These are phyloP conservation scores for Calonectria pseudoturangicola DNA, from an alignment of 2,329 filamentous ascomycete species.

Conservation along the genomic window DNA sequence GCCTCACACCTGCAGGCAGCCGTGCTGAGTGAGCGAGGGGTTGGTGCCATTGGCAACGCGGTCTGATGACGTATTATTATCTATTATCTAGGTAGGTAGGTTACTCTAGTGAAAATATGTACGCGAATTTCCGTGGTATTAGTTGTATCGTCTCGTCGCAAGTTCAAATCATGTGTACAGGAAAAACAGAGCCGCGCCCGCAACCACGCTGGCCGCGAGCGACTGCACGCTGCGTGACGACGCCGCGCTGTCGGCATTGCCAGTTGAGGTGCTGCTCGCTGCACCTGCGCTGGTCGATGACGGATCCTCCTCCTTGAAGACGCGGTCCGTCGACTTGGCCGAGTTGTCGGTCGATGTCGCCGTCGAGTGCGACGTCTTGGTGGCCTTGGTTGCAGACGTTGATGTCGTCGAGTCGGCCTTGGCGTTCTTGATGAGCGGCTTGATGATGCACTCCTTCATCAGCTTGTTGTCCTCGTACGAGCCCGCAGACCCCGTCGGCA, in stretches of 20 bases:
- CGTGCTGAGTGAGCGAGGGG: slow-evolving; percentile 1
- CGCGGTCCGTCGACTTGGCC: slow-evolving; percentile 31
- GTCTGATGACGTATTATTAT: slow-evolving; percentile 16
- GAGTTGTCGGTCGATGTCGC: background rate
- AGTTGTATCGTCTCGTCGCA: background rate
- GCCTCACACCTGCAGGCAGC: background rate
- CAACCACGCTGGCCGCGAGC: slow-evolving; percentile 28
- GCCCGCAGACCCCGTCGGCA: slow-evolving; percentile 56
- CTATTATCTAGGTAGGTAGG: slow-evolving; percentile 13
- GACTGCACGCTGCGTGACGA: background rate
- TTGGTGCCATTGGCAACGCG: background rate
- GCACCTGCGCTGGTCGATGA: background rate
- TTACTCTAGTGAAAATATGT: slow-evolving; percentile 30
- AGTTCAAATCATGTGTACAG: slow-evolving; percentile 1
- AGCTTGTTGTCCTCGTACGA: slow-evolving; percentile 62
- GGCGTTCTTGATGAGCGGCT: slow-evolving; percentile 56
- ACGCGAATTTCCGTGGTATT: slow-evolving; percentile 6
- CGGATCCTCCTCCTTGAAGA: slow-evolving; percentile 40
- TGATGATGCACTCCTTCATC: slow-evolving; percentile 65
- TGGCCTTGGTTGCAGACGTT: slow-evolving; percentile 20
- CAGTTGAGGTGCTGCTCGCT: slow-evolving; percentile 20
- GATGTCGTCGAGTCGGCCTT: slow-evolving; percentile 24
- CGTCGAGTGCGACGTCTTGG: slow-evolving; percentile 11
- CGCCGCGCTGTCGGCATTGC: slow-evolving; percentile 32
- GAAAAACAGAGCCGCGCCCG: slow-evolving; percentile 24